Percentiles rank a stretch among this genome's conserved stretches.
These are phyloP conservation scores for Barnettozyma wickerhamii DNA, from an alignment of 805 yeast genomes.

Conservation along the genomic window DNA sequence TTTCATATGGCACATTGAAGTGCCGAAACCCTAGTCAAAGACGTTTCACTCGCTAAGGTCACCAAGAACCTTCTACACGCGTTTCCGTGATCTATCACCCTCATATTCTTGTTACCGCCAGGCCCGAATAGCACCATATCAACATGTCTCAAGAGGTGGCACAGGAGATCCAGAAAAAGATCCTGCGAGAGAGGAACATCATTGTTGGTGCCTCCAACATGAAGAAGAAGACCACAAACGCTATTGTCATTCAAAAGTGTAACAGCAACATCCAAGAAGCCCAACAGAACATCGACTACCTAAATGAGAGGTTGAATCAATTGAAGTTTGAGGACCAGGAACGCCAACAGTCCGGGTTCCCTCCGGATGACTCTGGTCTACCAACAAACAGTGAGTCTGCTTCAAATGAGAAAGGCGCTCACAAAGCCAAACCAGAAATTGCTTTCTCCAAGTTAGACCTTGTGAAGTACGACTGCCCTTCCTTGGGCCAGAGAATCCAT, in stretches of 20 bases:
- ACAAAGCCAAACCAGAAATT: conserved; percentile 19
- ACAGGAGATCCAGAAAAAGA: conserved; percentile 75
- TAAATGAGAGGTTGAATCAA: conserved; percentile 71
- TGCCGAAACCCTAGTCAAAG: too few species aligned
- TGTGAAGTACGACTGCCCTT: conserved; percentile 89
- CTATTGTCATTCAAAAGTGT: conserved; percentile 84
- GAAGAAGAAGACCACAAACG: conserved; percentile 73
- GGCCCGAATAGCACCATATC: background rate
- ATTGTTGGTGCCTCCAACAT: conserved; percentile 83
- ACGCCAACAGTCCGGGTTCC: background rate
- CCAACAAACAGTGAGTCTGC: background rate
- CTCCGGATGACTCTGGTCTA: background rate
- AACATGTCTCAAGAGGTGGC: conserved; percentile 36
- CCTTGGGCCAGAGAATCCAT: conserved; percentile 90
- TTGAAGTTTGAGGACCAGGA: conserved; percentile 31
- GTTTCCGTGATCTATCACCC: too few species aligned
- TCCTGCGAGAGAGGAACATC: conserved; percentile 83
- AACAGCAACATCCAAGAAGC: conserved; percentile 89
- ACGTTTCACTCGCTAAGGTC: too few species aligned
- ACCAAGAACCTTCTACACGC: too few species aligned
- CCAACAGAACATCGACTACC: conserved; percentile 82
- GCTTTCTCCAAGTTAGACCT: conserved; percentile 69
- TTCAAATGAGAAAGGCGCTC: background rate
- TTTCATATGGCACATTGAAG: too few species aligned
- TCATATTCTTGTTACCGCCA: too few species aligned